These are phyloP conservation scores for Penicillium corylophilum DNA, from an alignment of 2,329 filamentous ascomycete species.

Conservation along the genomic window DNA sequence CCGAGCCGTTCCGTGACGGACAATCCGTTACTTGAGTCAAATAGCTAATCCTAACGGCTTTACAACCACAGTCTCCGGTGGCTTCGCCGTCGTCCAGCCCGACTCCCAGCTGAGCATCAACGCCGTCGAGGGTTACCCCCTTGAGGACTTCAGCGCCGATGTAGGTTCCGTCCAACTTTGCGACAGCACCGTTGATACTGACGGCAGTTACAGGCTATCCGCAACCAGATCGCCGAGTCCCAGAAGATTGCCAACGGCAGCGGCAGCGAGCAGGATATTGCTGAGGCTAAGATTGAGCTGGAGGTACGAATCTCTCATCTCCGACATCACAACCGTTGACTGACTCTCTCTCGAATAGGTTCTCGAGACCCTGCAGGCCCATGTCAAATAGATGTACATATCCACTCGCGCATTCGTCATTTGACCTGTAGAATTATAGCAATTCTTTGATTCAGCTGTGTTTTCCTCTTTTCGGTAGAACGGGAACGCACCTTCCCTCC, in stretches of 20 bases:
- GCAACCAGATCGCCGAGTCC: slow-evolving; percentile 86
- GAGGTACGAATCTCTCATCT: slow-evolving; percentile 63
- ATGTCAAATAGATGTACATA: slow-evolving; percentile 51
- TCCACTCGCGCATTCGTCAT: slow-evolving; percentile 31
- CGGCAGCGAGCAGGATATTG: slow-evolving; percentile 95
- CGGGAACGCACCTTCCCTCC: slow-evolving; percentile 13
- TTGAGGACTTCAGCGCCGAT: slow-evolving; percentile 95
- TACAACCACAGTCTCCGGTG: slow-evolving; percentile 73
- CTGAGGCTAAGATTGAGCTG: slow-evolving; percentile 98
- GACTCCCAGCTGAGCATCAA: slow-evolving; percentile 96
- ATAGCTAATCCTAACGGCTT: slow-evolving; percentile 22
- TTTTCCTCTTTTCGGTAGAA: slow-evolving; percentile 9
- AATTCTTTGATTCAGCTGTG: slow-evolving; percentile 25
- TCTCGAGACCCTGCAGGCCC: slow-evolving; percentile 50
- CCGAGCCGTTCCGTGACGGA: slow-evolving; percentile 1
- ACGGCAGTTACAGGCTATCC: slow-evolving; percentile 60
- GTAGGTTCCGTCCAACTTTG: slow-evolving; percentile 38
- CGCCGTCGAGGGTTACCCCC: slow-evolving; percentile 88
- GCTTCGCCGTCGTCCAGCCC: slow-evolving; percentile 95
- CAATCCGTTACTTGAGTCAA: slow-evolving; percentile 6
- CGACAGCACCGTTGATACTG: neutral
- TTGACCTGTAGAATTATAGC: slow-evolving; percentile 44
- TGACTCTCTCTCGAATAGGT: slow-evolving; percentile 37
- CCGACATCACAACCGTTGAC: neutral
- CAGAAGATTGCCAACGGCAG: slow-evolving; percentile 89